Evolutionary conservation across 768 basidiomycete genomes (phyloP), one percentile per base, ranked within the genome.

Genomic region (Hericium alpestre): DNA sequence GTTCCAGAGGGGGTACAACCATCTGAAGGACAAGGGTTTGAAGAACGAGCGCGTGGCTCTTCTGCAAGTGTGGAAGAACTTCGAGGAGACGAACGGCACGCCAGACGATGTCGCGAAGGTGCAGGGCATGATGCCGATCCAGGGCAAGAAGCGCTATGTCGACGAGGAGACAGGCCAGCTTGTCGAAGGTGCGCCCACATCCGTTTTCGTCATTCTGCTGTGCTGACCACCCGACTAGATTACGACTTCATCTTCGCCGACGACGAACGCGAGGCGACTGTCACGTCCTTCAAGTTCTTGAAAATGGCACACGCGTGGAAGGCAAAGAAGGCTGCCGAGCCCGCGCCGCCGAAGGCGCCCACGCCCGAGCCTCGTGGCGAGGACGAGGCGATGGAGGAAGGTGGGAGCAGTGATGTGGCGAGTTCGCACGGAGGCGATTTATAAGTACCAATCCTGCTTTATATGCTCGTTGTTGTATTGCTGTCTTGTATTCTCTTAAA

Each of bases 171-270:
- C 89, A 6, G 90, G 89, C 1, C 86, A 88, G 63, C 86, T 83
- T 37, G 84, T 93, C 25, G 92, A 93, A 81, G 91, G 90, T 82
- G 70, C 62, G 80, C 64, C 39, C 59, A 15, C 61, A 22, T 22
- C 54, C 6, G 55, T 20, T 7, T 41, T 25, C 52, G 43, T 20
- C 9, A 3, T 23, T 20, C 22, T 41, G 23, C 18, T 40, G 41
- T 51, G 15, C 40, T 52, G 27, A 56, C 38, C 61, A 18, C 4
- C 27, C 46, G n/a, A 55, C 46, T 57, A 93, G 94, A 95, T 65
- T 95, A 89, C 85, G 94, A 95, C 66, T 82, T 94, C 65, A 85
- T 94, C 20, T 98, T 97, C 70, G 85, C 93, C 25, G 95, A 97
- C 74, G 95, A 98, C 78, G 93, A 96, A 66, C 80, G 86, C 54